Evolutionary conservation across 495 filamentous ascomycete species (phyloP), one percentile per base, ranked within the genome.

Genomic region (Aspergillus sparsus): DNA sequence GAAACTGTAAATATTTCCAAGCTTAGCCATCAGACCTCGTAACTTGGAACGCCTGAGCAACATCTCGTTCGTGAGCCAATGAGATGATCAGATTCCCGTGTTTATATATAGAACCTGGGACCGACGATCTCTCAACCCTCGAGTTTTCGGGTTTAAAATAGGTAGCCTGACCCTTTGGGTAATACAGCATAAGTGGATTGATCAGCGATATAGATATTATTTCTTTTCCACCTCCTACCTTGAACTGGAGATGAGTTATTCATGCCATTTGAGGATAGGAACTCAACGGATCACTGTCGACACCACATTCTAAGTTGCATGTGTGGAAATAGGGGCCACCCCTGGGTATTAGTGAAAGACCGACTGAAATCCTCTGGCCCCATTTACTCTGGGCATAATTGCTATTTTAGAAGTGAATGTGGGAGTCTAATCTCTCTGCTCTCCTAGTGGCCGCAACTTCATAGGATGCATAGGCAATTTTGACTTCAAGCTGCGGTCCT

Each of bases 21-120:
- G 4, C 18, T 46, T 46, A 16, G 18, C 15, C 12, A n/a, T 16
- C 42, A 13, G 42, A 16, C 42, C 42, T 46, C 42, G 42, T 46
- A 46, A 46, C 42, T 8, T 27, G 12, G 13, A 46, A 16, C 12
- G 15, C 7, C 13, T 46, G 11, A 46, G 42, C 37, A 55, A 27
- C 15, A 8, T 27, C 49, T 13, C 15, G 32, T n/a, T 36, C 16
- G 7, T 44, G 34, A 36, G 11, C 55, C 46, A 47, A 51, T 57
- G 15, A n/a, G 57, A 64, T 56, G 44, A 51, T 50, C 45, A 36
- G 11, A 13, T 60, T 56, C 57, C 61, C 62, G 62, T 64, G 49
- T 64, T 60, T 60, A 64, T 60, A 60, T 64, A 57, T 64, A 64
- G 62, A 61, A 35, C 9, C 42, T 15, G n/a, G 32, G 57, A 56